These are phyloP conservation scores for Hypoxylon fragiforme DNA, from an alignment of 495 filamentous ascomycete species.

Conservation along the genomic window DNA sequence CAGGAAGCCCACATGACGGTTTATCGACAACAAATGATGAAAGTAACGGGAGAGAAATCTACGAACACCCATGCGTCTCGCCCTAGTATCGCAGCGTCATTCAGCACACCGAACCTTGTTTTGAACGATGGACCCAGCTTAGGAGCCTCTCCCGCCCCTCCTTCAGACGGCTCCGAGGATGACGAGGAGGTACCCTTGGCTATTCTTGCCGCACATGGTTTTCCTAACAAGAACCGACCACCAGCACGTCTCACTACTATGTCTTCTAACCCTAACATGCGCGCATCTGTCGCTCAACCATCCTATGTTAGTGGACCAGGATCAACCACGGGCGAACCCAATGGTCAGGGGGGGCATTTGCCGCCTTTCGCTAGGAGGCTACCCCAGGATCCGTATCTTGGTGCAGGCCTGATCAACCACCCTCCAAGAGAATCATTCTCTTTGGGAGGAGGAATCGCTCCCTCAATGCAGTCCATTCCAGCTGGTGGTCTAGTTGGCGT, in stretches of 20 bases:
- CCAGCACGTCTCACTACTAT: conserved; percentile 70
- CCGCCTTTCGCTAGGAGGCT: conserved; percentile 87
- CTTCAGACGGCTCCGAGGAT: conserved; percentile 65
- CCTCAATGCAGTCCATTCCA: conserved; percentile 48
- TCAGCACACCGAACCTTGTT: conserved; percentile 59
- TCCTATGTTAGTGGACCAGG: conserved; percentile 20
- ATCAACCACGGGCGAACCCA: conserved; percentile 33
- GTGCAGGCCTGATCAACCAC: conserved; percentile 76
- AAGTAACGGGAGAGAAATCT: conserved; percentile 77
- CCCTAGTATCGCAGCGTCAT: conserved; percentile 51
- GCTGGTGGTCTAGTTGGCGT: conserved; percentile 86
- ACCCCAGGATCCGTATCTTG: conserved; percentile 87
- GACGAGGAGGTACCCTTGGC: conserved; percentile 88
- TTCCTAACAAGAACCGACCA: conserved; percentile 79
- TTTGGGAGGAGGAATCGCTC: conserved; percentile 64
- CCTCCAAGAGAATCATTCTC: conserved; percentile 76
- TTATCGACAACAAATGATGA: conserved; percentile 96
- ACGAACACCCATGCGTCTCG: conserved; percentile 44
- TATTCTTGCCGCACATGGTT: conserved; percentile 89
- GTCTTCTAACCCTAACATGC: conserved; percentile 66
- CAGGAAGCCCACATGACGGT: conserved; percentile 90
- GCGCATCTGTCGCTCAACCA: conserved; percentile 44
- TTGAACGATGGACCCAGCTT: conserved; percentile 33
- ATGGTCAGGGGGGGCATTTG: conserved; percentile 43
- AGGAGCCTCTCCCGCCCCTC: conserved; percentile 35